Conservation (phyloP, 768 basidiomycete species). For the Mycena vulgaris region DNA sequence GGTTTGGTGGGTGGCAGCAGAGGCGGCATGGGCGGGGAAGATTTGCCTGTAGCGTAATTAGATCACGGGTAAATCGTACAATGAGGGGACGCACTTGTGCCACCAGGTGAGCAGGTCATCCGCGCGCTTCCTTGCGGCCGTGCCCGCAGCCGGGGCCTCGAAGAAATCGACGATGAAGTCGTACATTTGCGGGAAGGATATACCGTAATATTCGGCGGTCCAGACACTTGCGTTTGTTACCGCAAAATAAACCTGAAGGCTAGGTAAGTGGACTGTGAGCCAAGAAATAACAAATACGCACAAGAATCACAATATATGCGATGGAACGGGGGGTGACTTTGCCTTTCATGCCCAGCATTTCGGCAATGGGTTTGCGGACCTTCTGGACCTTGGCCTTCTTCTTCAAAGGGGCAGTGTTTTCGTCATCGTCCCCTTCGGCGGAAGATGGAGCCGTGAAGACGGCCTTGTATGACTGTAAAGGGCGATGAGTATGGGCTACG, state of each 20-base stretch:
- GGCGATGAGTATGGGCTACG: not conserved
- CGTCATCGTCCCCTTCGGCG: not conserved
- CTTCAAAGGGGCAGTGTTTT: constrained; percentile 26
- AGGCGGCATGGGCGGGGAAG: too few relatives aligned
- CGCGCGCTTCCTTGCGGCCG: not conserved
- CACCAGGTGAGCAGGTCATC: too few relatives aligned
- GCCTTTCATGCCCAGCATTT: constrained; percentile 28
- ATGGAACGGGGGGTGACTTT: constrained; percentile 30
- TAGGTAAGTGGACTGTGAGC: not conserved
- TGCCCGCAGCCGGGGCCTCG: constrained; percentile 17
- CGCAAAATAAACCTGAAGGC: not conserved
- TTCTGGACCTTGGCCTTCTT: not conserved
- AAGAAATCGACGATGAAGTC: constrained; percentile 31
- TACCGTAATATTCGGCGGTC: not conserved
- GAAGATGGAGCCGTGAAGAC: not conserved
- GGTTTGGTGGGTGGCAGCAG: too few relatives aligned
- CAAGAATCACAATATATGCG: constrained; percentile 16
- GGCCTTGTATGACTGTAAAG: not conserved
- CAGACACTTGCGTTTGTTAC: not conserved
- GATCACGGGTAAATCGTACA: not conserved
- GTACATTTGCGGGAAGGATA: constrained; percentile 28
- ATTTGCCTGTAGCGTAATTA: not conserved
- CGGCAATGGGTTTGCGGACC: constrained; percentile 16
- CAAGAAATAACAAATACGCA: constrained; percentile 8
- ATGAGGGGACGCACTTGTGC: not conserved